Evolutionary conservation across 805 yeast genomes (phyloP), one percentile per base, ranked within the genome.

Genomic region (Wickerhamiella spandovensis): DNA sequence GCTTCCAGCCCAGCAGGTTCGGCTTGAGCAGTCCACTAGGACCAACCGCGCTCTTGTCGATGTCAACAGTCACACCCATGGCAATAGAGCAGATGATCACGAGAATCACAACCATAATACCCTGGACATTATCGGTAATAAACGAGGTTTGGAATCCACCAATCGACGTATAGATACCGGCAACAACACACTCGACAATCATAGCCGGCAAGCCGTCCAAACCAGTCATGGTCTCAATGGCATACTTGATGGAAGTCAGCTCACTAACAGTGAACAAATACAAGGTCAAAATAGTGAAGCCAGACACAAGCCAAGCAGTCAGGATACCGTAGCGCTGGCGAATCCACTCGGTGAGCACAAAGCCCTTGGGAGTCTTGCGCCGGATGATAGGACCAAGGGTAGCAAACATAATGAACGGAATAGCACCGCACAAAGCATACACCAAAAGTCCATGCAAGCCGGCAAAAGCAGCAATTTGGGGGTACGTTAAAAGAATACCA

Each of bases 261-360:
- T 89, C 97, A 23, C 89, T 83, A 47, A 87, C 82, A 88, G 87
- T 82, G 64, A 81, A 88, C 57, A 89, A 71, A 61, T 80, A 86
- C 75, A 89, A 76, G 8, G 95, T 88, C 56, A 89, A 72, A 48
- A 89, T 76, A 1, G 96, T 86, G 65, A 88, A 85, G 44, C 78
- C 79, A 13, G 94, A 81, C 44, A 89, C 67, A 58, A 86, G 84
- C 56, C 86, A 68, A 0, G 86, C 83, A 2, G 95, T 73, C 15
- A 81, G 66, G 5, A 72, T 62, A 1, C 96, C 97, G 63, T 74
- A 89, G 57, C 96, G 71, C 45, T 77, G 77, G 61, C 85, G 76
- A n/a, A 86, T 90, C 97, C 97, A 89, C 63, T 89, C 95, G 4
- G 95, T 87, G 57, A 89, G 69, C 24, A 89, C 88, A 64, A 89